These are phyloP conservation scores for Talaromyces liani DNA, from an alignment of 495 filamentous ascomycete species.

Conservation along the genomic window DNA sequence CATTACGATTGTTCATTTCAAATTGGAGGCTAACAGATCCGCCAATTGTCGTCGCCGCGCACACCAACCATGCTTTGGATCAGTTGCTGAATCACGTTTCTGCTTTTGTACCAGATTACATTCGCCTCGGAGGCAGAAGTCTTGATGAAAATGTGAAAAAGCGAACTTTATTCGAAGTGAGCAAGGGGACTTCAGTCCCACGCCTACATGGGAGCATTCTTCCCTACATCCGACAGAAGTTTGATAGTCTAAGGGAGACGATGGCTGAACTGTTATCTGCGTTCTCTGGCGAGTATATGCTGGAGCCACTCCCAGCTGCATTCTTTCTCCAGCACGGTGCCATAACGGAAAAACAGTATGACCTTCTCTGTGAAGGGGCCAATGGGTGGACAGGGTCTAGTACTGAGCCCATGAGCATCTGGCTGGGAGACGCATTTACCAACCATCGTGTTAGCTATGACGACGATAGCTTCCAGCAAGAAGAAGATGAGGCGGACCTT, in stretches of 20 bases:
- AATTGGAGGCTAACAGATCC: constrained; percentile 55
- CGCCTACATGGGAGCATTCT: constrained; percentile 26
- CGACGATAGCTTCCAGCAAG: constrained; percentile 38
- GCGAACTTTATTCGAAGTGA: constrained; percentile 58
- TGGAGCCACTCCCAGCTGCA: constrained; percentile 15
- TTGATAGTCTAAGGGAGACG: constrained; percentile 35
- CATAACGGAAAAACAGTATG: constrained; percentile 52
- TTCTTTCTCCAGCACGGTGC: constrained; percentile 44
- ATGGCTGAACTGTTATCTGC: constrained; percentile 43
- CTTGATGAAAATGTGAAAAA: constrained; percentile 58
- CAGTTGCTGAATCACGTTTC: constrained; percentile 68
- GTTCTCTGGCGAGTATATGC: constrained; percentile 25
- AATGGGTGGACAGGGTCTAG: constrained; percentile 39
- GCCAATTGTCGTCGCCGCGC: constrained; percentile 71
- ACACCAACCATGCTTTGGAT: constrained; percentile 92
- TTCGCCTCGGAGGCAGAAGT: constrained; percentile 75
- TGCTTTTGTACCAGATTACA: constrained; percentile 54
- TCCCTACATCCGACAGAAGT: constrained; percentile 22
- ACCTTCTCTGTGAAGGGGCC: constrained; percentile 51
- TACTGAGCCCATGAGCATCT: constrained; percentile 47
- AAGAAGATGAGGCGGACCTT: constrained; percentile 55
- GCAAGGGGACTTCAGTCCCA: constrained; percentile 19
- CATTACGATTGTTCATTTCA: constrained; percentile 58
- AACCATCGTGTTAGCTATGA: constrained; percentile 29
- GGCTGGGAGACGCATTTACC: constrained; percentile 50